A percentile compares a stretch with the other conserved stretches of the same genome.
These are phyloP conservation scores for Suillus subaureus DNA, from an alignment of 768 basidiomycete genomes.

Conservation along the genomic window DNA sequence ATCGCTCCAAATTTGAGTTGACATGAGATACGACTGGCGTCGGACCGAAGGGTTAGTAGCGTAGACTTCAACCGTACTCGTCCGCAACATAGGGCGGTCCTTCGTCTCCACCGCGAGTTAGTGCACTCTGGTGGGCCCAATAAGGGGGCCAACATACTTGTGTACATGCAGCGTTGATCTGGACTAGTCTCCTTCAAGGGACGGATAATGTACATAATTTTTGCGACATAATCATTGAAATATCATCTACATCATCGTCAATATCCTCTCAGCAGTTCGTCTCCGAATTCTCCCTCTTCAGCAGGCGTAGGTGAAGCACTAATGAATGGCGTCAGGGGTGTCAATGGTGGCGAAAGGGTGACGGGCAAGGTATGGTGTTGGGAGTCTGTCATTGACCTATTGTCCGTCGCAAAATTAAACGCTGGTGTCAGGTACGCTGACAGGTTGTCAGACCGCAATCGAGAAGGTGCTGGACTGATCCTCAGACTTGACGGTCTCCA, in stretches of 20 bases:
- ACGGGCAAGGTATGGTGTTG: neutral
- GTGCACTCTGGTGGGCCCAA: neutral
- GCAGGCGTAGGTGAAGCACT: neutral
- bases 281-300: neutral
- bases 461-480: neutral
- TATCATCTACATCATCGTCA: neutral
- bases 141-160: neutral
- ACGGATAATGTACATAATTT: constrained; percentile 28
- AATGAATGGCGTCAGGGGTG: neutral
- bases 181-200: constrained; percentile 18
- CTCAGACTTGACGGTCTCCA: neutral
- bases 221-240: neutral
- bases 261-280: neutral
- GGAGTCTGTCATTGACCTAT: neutral
- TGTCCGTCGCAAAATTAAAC: neutral
- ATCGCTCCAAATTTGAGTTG: neutral
- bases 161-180: constrained; percentile 13
- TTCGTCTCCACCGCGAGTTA: neutral
- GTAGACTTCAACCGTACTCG: too few relatives aligned
- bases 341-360: neutral
- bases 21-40: too few relatives aligned
- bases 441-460: neutral
- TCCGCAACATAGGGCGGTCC: neutral
- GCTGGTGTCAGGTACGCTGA: neutral
- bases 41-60: too few relatives aligned